These are phyloP conservation scores for Brassica napus DNA, from an alignment of 345 rosid genomes.

Conservation along the genomic window DNA sequence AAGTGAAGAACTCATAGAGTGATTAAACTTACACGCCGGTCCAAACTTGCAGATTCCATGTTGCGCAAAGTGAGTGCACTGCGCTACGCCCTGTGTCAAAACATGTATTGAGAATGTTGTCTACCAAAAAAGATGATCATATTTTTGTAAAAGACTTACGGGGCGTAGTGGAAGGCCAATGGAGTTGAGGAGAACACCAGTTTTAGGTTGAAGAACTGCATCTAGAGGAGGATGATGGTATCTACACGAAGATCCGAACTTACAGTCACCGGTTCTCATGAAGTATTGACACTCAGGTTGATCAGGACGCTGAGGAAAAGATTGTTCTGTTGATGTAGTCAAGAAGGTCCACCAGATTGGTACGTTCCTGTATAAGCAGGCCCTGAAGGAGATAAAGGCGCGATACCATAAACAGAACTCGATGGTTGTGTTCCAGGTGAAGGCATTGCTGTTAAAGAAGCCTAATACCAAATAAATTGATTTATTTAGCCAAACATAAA, in stretches of 20 bases:
- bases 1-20: constrained; percentile 61
- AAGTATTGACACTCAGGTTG: constrained; percentile 87
- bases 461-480: constrained; percentile 33
- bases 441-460: constrained; percentile 57
- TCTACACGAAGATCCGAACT: constrained; percentile 83
- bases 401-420: constrained; percentile 58
- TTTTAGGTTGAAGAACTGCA: constrained; percentile 46
- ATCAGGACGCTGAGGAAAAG: constrained; percentile 84
- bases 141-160: constrained; percentile 50
- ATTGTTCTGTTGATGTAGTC: constrained; percentile 56
- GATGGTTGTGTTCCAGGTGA: constrained; percentile 70
- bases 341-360: constrained; percentile 48
- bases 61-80: constrained; percentile 63
- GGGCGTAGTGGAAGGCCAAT: constrained; percentile 86
- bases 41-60: constrained; percentile 79
- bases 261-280: constrained; percentile 91
- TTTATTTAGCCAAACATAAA: not conserved
- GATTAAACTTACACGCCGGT: constrained; percentile 78
- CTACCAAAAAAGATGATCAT: not conserved
- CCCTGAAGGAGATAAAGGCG: constrained; percentile 65
- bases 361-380: constrained; percentile 63
- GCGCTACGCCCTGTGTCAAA: constrained; percentile 64
- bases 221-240: constrained; percentile 97
- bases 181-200: constrained; percentile 62
- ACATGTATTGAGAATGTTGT: not conserved